These are phyloP conservation scores for Komagataea norvegica DNA, from an alignment of 1,139 yeast species.

Conservation along the genomic window DNA sequence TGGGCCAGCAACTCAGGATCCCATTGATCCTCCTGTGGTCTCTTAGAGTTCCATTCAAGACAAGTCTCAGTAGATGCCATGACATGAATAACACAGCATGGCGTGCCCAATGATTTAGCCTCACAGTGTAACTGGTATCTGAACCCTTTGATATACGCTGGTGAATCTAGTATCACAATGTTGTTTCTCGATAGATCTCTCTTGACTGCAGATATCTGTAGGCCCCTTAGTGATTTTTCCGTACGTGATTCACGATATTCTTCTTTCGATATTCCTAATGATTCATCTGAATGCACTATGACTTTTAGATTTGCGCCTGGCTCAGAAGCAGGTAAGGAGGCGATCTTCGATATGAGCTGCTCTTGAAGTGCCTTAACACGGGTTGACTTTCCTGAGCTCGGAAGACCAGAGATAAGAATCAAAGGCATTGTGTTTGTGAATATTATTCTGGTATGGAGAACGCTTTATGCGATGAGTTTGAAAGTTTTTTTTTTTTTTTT, in stretches of 20 bases:
- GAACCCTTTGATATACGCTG: slow-evolving; percentile 92
- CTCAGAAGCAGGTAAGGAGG: slow-evolving; percentile 33
- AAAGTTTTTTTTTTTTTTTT: slow-evolving; percentile 2
- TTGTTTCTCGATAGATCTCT: slow-evolving; percentile 65
- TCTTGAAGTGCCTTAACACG: slow-evolving; percentile 56
- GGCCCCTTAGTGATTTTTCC: slow-evolving; percentile 80
- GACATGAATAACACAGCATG: slow-evolving; percentile 79
- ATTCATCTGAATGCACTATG: slow-evolving; percentile 70
- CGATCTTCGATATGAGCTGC: slow-evolving; percentile 46
- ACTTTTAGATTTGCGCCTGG: slow-evolving; percentile 50
- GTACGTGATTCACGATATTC: slow-evolving; percentile 62
- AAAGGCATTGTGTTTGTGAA: slow-evolving; percentile 69
- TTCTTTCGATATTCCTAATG: slow-evolving; percentile 64
- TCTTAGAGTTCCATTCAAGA: slow-evolving; percentile 51
- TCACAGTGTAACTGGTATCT: slow-evolving; percentile 93
- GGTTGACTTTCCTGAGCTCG: slow-evolving; percentile 78
- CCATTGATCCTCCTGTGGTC: slow-evolving; percentile 47
- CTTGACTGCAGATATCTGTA: slow-evolving; percentile 84
- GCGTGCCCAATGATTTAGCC: slow-evolving; percentile 77
- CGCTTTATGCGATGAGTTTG: slow-evolving; percentile 7
- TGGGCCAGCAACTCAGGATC: slow-evolving; percentile 61
- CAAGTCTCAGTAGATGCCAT: slow-evolving; percentile 63
- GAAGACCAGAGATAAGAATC: slow-evolving; percentile 76
- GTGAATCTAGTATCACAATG: slow-evolving; percentile 78
- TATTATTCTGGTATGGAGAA: background rate